A percentile compares a stretch with the other conserved stretches of the same genome.
Evolutionary conservation across 2,329 filamentous ascomycete species (phyloP).

Genomic region (Cladosporium sp.): DNA sequence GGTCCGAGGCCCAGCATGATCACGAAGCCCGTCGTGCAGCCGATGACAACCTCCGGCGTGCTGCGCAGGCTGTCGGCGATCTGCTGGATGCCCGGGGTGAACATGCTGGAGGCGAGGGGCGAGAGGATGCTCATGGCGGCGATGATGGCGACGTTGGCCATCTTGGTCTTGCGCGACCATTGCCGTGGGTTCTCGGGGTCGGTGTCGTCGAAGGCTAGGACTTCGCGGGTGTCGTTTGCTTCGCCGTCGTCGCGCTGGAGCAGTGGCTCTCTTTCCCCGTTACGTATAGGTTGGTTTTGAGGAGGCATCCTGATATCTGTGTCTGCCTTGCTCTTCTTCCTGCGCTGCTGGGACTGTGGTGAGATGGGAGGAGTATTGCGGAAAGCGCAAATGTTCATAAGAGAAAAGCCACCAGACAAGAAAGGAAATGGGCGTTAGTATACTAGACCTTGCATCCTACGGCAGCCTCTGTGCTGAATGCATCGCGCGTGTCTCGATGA

Average conservation of each 20-base stretch:
- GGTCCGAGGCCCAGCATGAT: constrained; percentile 52
- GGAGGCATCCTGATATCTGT: constrained; percentile 8
- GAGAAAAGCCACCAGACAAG: neutral
- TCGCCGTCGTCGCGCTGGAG: constrained; percentile 39
- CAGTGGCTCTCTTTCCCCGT: constrained; percentile 41
- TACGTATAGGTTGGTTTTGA: neutral
- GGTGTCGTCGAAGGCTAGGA: constrained; percentile 37
- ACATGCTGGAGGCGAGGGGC: constrained; percentile 52
- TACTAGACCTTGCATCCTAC: neutral
- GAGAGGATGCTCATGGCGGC: constrained; percentile 52
- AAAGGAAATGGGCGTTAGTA: neutral
- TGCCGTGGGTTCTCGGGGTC: constrained; percentile 48
- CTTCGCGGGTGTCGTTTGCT: constrained; percentile 34
- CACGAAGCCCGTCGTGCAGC: constrained; percentile 53
- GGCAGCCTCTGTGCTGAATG: constrained; percentile 7
- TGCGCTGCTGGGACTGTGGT: neutral
- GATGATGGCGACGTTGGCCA: constrained; percentile 53
- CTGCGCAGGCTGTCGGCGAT: constrained; percentile 51
- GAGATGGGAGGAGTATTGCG: neutral
- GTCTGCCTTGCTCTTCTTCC: constrained; percentile 2
- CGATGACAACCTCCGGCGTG: constrained; percentile 45
- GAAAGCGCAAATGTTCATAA: constrained; percentile 10
- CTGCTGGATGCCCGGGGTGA: constrained; percentile 52
- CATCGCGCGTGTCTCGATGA: neutral
- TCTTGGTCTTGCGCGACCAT: constrained; percentile 48